Base-by-base conservation (phyloP, 2,329 filamentous ascomycete genomes). In the Aspergillus sergii region DNA sequence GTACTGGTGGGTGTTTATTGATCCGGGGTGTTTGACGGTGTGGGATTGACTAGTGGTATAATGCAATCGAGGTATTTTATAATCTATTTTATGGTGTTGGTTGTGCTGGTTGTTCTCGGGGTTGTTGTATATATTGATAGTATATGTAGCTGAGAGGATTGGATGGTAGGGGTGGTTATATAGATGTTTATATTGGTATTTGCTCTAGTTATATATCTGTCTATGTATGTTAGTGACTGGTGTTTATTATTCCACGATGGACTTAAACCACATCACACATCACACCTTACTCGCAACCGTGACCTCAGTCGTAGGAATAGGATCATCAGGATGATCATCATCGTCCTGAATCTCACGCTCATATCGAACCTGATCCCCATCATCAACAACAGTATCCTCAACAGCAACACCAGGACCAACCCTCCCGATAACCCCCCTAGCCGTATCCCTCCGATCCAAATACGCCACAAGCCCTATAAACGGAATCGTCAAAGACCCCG, bases 401-500 rank as follows among this genome's bases (percentile, higher is more conserved):
- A 19, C 46, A 28, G n/a, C 23, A 28, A 30, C 14, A 8, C 14
- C 5, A 16, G 48, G 28, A 2, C 26, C 6, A 28, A 21, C 2
- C 19, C 48, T 32, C 28, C 48, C 48, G 34, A 51, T 51, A 11
- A 32, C 48, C 5, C 48, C 48, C 9, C 48, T 19, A 19, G 9
- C n/a, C 2, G 48, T 51, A 21, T 51, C 48, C 19, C 28, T 51
- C 9, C 21, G 16, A 21, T 51, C 78, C 8, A 81, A 62, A 58
- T 72, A 77, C 2, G 77, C 75, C 66, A 81, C 80, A 0, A 80
- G 45, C 2, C 71, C 63, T 11, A 80, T 75, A 0, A 79, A 71
- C 0, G 78, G 79, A 6, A 81, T 64, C 0, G 76, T 77, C 62
- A 79, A 61, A 0, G 74, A 62, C 0, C 78, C 78, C 1, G 78